A percentile compares a stretch with the other conserved stretches of the same genome.
Conservation (phyloP, 805 yeast species). For the Kazachstania viticola region DNA sequence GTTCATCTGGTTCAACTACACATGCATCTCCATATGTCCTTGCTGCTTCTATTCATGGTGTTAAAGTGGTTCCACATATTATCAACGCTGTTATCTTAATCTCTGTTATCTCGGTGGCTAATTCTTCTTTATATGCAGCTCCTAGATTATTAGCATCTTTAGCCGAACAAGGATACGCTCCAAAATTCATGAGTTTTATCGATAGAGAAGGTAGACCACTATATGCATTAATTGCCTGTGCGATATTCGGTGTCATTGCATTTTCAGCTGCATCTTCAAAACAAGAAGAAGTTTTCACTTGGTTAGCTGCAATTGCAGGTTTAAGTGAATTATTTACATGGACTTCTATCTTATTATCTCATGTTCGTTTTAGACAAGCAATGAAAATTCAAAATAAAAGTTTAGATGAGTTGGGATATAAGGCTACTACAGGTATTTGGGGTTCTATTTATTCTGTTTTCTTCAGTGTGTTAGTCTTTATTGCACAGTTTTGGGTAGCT, state of each 20-base stretch:
- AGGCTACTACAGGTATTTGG: background rate
- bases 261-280: background rate
- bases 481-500: conserved; percentile 1
- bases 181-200: background rate
- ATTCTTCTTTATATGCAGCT: conserved; percentile 1
- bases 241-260: background rate
- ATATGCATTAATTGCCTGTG: background rate
- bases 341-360: background rate
- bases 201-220: background rate
- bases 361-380: background rate
- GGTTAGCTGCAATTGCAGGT: background rate
- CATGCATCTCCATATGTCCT: background rate
- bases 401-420: background rate
- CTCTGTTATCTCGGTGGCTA: background rate
- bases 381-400: background rate
- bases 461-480: background rate
- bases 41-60: conserved; percentile 1
- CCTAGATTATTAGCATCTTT: background rate
- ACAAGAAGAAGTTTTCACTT: background rate
- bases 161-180: background rate
- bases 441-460: background rate
- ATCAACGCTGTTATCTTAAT: background rate
- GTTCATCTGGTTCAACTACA: background rate
- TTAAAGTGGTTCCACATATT: background rate
- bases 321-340: background rate